Base-by-base conservation (phyloP, 805 yeast species). In the Ogataea sp. region DNA sequence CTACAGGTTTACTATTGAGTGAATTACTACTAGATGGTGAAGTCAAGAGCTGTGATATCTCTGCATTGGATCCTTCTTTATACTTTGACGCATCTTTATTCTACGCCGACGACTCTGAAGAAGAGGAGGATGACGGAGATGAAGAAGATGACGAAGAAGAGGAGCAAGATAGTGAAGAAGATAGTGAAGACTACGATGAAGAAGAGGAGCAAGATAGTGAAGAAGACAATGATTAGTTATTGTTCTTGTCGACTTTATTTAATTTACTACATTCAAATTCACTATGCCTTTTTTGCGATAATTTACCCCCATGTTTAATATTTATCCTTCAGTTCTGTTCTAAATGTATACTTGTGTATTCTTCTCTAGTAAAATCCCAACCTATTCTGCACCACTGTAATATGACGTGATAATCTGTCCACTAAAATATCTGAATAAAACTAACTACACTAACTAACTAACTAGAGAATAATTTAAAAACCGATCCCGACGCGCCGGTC, bases 1-100 rank as follows among this genome's bases (percentile, higher is more conserved):
- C 84, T 4, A 89, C 97, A 0, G 98, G 98, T n/a, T 78, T 86
- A 54, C 71, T 93, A 29, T 73, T 90, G 80, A 79, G 95, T 46
- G 97, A 90, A 62, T 53, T 90, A 39, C 59, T 90, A 34, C 59
- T 90, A 34, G 97, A 90, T 37, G 97, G 97, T 11, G 77, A 75
- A 47, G 82, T 83, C 8, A 68, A 62, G 28, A 75, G 86, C 43
- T 93, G 96, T 20, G 86, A 83, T 55, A 75, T 89, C 23, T 70
- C 80, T 25, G 83, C 89, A 5, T 69, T 93, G 39, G 94, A 87
- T 56, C 98, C 98, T 15, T 72, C 83, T 35, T 63, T 83, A 39
- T 88, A 84, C 56, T 93, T 93, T 53, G 96, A 83, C 62, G 93
- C 93, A 5, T 54, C 62, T 13, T 42, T 62, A 32, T 53, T 60